Conservation (phyloP, 108 stramenopile species). For the Discostella stelligeroides region DNA sequence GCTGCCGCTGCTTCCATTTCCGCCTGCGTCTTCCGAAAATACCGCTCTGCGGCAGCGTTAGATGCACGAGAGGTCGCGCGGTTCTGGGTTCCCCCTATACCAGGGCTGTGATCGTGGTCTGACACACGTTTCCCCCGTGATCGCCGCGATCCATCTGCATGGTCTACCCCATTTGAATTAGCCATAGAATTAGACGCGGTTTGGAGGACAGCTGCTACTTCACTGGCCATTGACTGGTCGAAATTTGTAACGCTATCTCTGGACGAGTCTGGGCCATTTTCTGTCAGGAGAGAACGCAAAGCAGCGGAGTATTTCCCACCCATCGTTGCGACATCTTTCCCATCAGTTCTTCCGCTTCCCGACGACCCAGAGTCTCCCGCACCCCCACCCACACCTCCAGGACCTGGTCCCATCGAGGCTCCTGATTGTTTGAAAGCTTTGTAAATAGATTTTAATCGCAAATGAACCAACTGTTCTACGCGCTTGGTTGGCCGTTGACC, state of each 20-base stretch:
- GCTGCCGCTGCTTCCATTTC: slow-evolving; percentile 55
- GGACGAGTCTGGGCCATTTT: slow-evolving; percentile 46
- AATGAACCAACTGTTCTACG: slow-evolving; percentile 90
- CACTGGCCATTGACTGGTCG: slow-evolving; percentile 60
- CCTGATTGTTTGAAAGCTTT: slow-evolving; percentile 89
- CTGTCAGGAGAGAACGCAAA: slow-evolving; percentile 43
- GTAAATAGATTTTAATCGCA: slow-evolving; percentile 90
- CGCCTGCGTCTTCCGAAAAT: slow-evolving; percentile 47
- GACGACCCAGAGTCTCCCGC: slow-evolving; percentile 14
- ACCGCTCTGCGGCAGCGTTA: slow-evolving; percentile 34
- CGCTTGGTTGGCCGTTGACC: slow-evolving; percentile 88
- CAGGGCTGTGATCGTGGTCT: slow-evolving; percentile 17
- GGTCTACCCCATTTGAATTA: slow-evolving; percentile 30
- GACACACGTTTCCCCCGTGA: slow-evolving; percentile 38
- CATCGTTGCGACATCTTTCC: slow-evolving; percentile 39
- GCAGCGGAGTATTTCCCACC: slow-evolving; percentile 54
- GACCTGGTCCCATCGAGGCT: slow-evolving; percentile 32
- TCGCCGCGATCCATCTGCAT: slow-evolving; percentile 17
- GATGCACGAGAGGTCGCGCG: slow-evolving; percentile 18
- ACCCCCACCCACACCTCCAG: slow-evolving; percentile 24
- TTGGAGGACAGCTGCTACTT: slow-evolving; percentile 62
- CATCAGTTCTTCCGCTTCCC: slow-evolving; percentile 12
- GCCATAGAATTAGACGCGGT: slow-evolving; percentile 57
- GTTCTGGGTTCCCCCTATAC: slow-evolving; percentile 3
- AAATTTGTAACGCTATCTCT: slow-evolving; percentile 43